Evolutionary conservation across 2,329 filamentous ascomycete species (phyloP).

Genomic region (Trichoderma pleuroti): DNA sequence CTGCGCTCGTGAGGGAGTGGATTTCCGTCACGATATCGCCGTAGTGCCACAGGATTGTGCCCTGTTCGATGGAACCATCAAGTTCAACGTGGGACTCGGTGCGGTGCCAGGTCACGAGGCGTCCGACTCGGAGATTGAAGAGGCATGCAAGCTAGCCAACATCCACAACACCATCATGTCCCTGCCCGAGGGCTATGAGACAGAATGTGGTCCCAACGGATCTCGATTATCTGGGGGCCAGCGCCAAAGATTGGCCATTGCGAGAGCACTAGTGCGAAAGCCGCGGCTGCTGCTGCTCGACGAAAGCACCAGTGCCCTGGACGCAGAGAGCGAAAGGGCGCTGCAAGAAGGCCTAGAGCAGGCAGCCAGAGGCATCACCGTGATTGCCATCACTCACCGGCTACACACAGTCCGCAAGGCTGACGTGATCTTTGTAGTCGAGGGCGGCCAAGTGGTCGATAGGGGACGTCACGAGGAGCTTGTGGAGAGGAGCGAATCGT

Average conservation of each 20-base stretch:
- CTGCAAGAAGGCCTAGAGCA: slow-evolving; percentile 65
- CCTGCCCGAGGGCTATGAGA: slow-evolving; percentile 64
- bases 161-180: slow-evolving; percentile 65
- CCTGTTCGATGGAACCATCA: slow-evolving; percentile 55
- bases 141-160: slow-evolving; percentile 64
- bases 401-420: slow-evolving; percentile 55
- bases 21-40: slow-evolving; percentile 51
- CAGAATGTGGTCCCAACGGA: slow-evolving; percentile 66
- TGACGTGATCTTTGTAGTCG: slow-evolving; percentile 56
- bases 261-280: slow-evolving; percentile 67
- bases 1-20: slow-evolving; percentile 36
- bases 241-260: slow-evolving; percentile 73
- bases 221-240: slow-evolving; percentile 75
- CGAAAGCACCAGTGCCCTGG: slow-evolving; percentile 76
- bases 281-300: slow-evolving; percentile 75
- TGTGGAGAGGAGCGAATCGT: slow-evolving; percentile 49
- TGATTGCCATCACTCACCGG: slow-evolving; percentile 57
- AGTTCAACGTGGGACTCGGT: slow-evolving; percentile 55
- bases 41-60: slow-evolving; percentile 56
- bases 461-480: slow-evolving; percentile 52
- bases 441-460: slow-evolving; percentile 51
- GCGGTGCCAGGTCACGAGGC: slow-evolving; percentile 52
- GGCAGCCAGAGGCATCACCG: slow-evolving; percentile 51
- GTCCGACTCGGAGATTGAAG: slow-evolving; percentile 58
- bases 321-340: slow-evolving; percentile 63